phyloP scores from a whole-genome alignment of 768 basidiomycete species.

The Brasilioporus rufonigricans region DNA sequence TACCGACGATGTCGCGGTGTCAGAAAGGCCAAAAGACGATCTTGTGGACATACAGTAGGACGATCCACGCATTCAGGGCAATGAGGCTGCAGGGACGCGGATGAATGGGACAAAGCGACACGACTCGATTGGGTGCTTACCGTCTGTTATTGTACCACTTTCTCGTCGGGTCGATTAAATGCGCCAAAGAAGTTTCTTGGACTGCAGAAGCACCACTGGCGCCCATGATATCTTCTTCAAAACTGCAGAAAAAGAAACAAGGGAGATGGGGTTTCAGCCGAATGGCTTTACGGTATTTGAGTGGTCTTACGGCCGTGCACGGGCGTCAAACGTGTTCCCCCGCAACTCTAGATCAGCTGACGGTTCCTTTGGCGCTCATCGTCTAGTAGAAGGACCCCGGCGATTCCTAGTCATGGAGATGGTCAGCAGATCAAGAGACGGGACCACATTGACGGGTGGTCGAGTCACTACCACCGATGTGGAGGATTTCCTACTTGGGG shows the following conservation, averaged over 20 bases:
- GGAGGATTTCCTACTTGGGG: neutral
- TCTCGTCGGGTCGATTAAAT: slow-evolving; percentile 61
- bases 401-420: no score
- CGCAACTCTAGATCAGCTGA: no score
- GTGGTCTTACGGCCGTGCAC: no score
- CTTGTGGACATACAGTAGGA: slow-evolving; percentile 49
- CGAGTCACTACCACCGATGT: no score
- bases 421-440: neutral
- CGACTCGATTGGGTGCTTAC: slow-evolving; percentile 32
- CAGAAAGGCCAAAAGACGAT: neutral
- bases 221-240: slow-evolving; percentile 65
- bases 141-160: slow-evolving; percentile 79
- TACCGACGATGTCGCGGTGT: slow-evolving; percentile 21
- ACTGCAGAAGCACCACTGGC: slow-evolving; percentile 42
- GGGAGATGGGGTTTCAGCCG: no score
- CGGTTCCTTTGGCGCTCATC: no score
- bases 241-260: no score
- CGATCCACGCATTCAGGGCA: slow-evolving; percentile 64
- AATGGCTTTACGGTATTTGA: no score
- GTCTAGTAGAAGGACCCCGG: no score
- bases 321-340: no score
- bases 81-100: slow-evolving; percentile 46
- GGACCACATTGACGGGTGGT: no score
- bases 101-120: neutral
- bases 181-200: slow-evolving; percentile 39